These are phyloP conservation scores for Apiospora aurea DNA, from an alignment of 2,329 filamentous ascomycete species.

Conservation along the genomic window DNA sequence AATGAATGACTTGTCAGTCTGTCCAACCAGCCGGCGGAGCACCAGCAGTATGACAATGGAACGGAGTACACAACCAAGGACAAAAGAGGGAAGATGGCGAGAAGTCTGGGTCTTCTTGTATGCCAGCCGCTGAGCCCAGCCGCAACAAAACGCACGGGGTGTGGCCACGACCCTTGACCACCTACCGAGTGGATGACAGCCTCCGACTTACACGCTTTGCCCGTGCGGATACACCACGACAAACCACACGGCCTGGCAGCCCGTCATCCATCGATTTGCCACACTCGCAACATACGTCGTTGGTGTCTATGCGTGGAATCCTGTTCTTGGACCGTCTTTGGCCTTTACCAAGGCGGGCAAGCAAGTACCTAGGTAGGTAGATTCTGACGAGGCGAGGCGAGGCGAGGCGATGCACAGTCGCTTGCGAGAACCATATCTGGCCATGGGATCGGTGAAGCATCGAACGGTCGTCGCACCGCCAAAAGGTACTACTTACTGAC, in stretches of 20 bases:
- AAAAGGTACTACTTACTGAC: not conserved
- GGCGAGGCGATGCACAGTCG: conserved; percentile 8
- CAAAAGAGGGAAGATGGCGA: not conserved
- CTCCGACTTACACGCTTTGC: conserved; percentile 13
- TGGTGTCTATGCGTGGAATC: conserved; percentile 3
- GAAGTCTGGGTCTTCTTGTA: conserved; percentile 12
- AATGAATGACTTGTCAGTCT: conserved; percentile 14
- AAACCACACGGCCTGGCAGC: not conserved
- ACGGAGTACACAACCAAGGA: not conserved
- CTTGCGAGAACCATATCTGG: conserved; percentile 3
- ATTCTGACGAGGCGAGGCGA: not conserved
- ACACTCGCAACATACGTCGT: not conserved
- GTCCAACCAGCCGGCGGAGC: conserved; percentile 8
- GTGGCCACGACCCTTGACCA: not conserved
- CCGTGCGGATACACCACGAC: not conserved
- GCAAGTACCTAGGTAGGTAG: not conserved
- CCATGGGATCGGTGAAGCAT: not conserved
- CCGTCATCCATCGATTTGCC: not conserved
- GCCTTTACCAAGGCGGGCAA: not conserved
- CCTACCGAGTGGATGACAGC: conserved; percentile 12
- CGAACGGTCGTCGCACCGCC: conserved; percentile 10
- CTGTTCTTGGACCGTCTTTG: not conserved
- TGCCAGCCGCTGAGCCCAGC: not conserved
- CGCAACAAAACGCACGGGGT: not conserved
- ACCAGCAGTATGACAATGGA: conserved; percentile 10